Base-by-base conservation (phyloP, 1,284 basidiomycete genomes). In the Irpex sp. region DNA sequence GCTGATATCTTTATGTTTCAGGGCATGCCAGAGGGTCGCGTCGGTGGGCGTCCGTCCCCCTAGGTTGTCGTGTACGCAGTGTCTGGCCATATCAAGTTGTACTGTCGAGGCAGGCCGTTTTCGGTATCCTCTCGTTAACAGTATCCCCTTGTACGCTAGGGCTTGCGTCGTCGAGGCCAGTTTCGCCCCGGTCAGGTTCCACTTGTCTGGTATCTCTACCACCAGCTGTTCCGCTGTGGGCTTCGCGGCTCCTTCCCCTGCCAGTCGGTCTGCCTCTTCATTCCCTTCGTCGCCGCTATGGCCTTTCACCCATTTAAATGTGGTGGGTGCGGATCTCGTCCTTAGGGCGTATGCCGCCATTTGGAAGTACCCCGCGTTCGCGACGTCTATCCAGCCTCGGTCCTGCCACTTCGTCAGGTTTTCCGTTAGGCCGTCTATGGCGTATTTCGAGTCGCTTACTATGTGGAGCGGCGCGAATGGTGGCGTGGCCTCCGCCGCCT, bases 281-380 rank as follows among this genome's bases (percentile, higher is more conserved):
- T 76, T 73, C 3, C 69, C 66, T 8, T 19, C 52, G 17, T 57
- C 62, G 0, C 70, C 70, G 0, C 26, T 11, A 48, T 76, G 74
- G 0, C 73, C 72, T 65, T 75, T 75, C 0, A 74, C 70, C 71
- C 72, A 74, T n/a, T 62, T 38, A 40, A 77, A 65, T 7, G 44
- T 48, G 0, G 70, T 75, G 3, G 48, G 31, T 0, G 69, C 72
- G 5, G 65, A 60, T 3, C 71, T 17, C 3, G 8, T 5, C 19
- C 67, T 55, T 1, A 76, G 65, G 2, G 13, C 8, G 26, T 56
- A 56, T 7, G 51, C 51, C 15, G 51, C n/a, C 9, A 4, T 19
- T n/a, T 21, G 19, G 34, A 54, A 38, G 19, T 44, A 34, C 34
- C 54, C 11, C 2, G 57, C 48, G 26, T 63, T 59, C 7, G 47